phyloP scores from a whole-genome alignment of 2,329 filamentous ascomycete genomes.

The Myriosclerotinia duriaeana region DNA sequence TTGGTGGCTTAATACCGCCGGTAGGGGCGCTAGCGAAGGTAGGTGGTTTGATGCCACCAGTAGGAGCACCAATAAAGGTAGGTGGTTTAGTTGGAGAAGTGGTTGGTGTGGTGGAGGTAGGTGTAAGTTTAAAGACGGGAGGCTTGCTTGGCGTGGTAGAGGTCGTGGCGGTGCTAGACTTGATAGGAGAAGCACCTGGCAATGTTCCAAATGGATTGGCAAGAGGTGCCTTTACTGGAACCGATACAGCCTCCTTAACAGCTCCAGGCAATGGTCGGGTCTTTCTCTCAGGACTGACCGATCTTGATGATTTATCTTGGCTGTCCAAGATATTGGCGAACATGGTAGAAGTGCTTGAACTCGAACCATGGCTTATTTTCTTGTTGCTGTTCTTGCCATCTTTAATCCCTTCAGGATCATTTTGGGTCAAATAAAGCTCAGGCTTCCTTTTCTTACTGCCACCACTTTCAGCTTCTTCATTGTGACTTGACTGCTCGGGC shows the following conservation, averaged over 20 bases:
- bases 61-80: constrained; percentile 7
- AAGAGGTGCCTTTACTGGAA: constrained; percentile 30
- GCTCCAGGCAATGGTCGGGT: constrained; percentile 19
- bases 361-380: constrained; percentile 31
- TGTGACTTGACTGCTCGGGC: background rate
- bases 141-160: constrained; percentile 14
- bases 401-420: constrained; percentile 31
- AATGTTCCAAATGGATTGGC: constrained; percentile 37
- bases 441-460: constrained; percentile 38
- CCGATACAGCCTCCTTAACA: constrained; percentile 7
- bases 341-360: constrained; percentile 39
- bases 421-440: constrained; percentile 36
- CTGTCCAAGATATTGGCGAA: constrained; percentile 40
- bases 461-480: background rate
- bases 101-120: constrained; percentile 14
- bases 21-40: constrained; percentile 10
- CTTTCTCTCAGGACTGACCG: constrained; percentile 33
- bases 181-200: constrained; percentile 29
- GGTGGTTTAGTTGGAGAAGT: constrained; percentile 26
- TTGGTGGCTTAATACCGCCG: constrained; percentile 33
- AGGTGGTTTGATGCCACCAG: constrained; percentile 18
- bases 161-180: constrained; percentile 18
- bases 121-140: constrained; percentile 1
- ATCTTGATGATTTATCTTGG: constrained; percentile 26
- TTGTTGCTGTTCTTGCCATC: constrained; percentile 29